Percentiles rank a stretch among this genome's conserved stretches.
phyloP scores from a whole-genome alignment of 2,329 filamentous ascomycete species.

The Claviceps fusiformis region DNA sequence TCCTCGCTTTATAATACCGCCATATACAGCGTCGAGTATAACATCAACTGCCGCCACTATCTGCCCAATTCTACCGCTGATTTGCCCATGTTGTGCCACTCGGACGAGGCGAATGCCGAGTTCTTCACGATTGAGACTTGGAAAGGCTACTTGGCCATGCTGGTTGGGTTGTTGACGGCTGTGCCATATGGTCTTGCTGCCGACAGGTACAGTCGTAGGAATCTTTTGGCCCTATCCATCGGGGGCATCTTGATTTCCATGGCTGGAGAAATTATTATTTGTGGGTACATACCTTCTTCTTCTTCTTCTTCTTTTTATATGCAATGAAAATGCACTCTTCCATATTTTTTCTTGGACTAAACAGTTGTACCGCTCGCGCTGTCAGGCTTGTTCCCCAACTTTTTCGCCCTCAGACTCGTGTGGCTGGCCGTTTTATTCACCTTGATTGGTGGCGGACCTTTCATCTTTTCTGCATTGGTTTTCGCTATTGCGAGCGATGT shows the following conservation, averaged over 20 bases:
- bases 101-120: not conserved
- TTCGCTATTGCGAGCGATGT: conserved; percentile 4
- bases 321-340: too few relatives aligned
- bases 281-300: not conserved
- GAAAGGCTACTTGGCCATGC: not conserved
- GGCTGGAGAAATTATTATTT: conserved; percentile 4
- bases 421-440: conserved; percentile 1
- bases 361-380: too few relatives aligned
- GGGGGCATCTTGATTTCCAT: conserved; percentile 1
- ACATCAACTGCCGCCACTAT: conserved; percentile 1
- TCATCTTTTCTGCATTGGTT: conserved; percentile 2
- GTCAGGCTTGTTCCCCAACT: conserved; percentile 1
- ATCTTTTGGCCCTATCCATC: conserved; percentile 2
- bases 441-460: conserved; percentile 2
- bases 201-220: conserved; percentile 4
- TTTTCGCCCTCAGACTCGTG: conserved; percentile 1
- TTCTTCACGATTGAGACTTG: not conserved
- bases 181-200: conserved; percentile 5
- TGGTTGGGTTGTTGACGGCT: conserved; percentile 1
- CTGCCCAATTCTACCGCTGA: not conserved
- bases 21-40: not conserved
- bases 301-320: too few relatives aligned
- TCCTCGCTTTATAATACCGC: not conserved
- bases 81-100: not conserved
- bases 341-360: too few relatives aligned